Evolutionary conservation across 345 rosid species (phyloP).

Genomic region (Erodium maritimum): DNA sequence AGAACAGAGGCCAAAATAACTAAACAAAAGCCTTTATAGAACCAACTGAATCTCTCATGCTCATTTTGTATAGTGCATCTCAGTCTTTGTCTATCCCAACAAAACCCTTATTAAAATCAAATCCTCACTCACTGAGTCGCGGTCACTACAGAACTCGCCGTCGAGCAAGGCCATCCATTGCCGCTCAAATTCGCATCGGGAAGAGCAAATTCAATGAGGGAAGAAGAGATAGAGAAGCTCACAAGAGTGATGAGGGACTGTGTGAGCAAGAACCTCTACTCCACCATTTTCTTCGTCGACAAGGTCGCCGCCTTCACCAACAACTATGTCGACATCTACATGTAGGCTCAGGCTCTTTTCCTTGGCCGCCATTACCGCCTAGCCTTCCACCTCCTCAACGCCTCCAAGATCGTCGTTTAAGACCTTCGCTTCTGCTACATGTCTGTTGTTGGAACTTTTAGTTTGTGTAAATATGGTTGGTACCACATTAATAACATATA

Average conservation of each 20-base stretch:
- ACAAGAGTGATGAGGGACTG: slow-evolving; percentile 89
- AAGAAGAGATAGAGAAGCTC: slow-evolving; percentile 78
- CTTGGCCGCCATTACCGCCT: slow-evolving; percentile 92
- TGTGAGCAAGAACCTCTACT: slow-evolving; percentile 90
- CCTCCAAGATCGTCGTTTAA: slow-evolving; percentile 78
- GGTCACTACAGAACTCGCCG: no score
- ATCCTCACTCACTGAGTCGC: no score
- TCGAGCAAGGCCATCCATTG: no score
- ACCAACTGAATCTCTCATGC: no score
- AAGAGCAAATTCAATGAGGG: slow-evolving; percentile 37
- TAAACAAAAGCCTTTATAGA: no score
- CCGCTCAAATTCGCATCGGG: no score
- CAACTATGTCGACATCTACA: slow-evolving; percentile 77
- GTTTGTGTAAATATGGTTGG: no score
- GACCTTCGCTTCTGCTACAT: slow-evolving; percentile 98
- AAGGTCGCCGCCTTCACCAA: slow-evolving; percentile 71
- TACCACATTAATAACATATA: slow-evolving; percentile 46
- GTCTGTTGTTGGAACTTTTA: no score
- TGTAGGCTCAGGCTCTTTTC: slow-evolving; percentile 93
- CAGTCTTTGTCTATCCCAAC: no score
- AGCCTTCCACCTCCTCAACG: slow-evolving; percentile 81
- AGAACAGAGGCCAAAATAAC: no score
- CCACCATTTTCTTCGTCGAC: slow-evolving; percentile 93
- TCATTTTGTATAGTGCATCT: no score
- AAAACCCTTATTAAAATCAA: no score